Conservation (phyloP, 2,329 filamentous ascomycete genomes). For the Arthrinium phaeospermum region DNA sequence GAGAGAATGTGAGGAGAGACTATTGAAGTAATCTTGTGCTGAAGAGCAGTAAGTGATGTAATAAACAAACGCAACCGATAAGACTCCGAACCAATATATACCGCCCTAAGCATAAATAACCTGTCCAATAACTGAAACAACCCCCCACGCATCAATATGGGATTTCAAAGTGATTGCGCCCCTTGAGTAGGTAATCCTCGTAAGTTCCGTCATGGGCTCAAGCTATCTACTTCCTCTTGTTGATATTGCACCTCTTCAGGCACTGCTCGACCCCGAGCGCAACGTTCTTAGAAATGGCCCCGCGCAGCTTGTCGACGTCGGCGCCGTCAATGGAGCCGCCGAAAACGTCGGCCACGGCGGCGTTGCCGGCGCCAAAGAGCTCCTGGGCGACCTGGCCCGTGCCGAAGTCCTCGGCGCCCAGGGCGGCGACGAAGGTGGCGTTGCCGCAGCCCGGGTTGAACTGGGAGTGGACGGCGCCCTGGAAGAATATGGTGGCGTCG, state of each 20-base stretch:
- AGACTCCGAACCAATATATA: neutral
- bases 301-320: constrained; percentile 50
- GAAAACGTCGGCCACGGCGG: constrained; percentile 53
- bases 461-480: constrained; percentile 60
- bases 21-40: neutral
- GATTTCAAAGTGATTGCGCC: neutral
- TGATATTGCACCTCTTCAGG: constrained; percentile 50
- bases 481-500: constrained; percentile 60
- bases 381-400: constrained; percentile 57
- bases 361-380: constrained; percentile 52
- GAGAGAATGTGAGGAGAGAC: neutral
- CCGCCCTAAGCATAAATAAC: neutral
- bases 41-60: neutral
- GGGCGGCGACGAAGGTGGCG: constrained; percentile 56
- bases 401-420: constrained; percentile 57
- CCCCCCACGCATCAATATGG: neutral
- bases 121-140: neutral
- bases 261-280: constrained; percentile 60
- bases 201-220: neutral
- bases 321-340: constrained; percentile 51
- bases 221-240: constrained; percentile 29
- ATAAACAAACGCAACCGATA: neutral
- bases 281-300: constrained; percentile 52
- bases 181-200: neutral
- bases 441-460: constrained; percentile 59